These are phyloP conservation scores for Pichiaceae sp. DNA, from an alignment of 1,139 yeast genomes.

Conservation along the genomic window DNA sequence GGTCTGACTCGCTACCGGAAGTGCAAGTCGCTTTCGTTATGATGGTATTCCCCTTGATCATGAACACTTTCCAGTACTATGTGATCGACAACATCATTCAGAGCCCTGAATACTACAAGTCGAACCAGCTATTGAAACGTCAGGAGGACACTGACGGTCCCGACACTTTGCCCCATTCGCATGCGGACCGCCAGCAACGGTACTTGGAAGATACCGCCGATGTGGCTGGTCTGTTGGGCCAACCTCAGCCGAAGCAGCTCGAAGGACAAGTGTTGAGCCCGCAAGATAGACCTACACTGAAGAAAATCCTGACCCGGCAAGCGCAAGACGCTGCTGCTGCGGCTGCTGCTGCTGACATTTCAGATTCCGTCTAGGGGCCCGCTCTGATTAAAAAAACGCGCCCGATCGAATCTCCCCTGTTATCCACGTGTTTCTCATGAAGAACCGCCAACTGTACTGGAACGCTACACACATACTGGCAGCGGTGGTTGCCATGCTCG, in stretches of 20 bases:
- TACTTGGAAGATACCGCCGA: background rate
- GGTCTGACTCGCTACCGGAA: slow-evolving; percentile 77
- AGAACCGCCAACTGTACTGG: no score
- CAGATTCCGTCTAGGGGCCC: no score
- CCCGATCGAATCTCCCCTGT: no score
- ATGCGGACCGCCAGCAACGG: background rate
- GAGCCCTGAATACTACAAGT: slow-evolving; percentile 30
- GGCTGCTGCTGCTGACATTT: no score
- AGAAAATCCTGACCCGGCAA: background rate
- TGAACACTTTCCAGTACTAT: slow-evolving; percentile 83
- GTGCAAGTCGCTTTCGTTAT: slow-evolving; percentile 81
- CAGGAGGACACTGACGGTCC: background rate
- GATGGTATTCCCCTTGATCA: slow-evolving; percentile 66
- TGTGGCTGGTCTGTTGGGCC: slow-evolving; percentile 2
- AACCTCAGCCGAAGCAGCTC: background rate
- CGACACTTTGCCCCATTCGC: background rate
- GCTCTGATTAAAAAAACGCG: no score
- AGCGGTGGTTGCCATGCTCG: no score
- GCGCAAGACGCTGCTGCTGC: no score
- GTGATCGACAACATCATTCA: slow-evolving; percentile 85
- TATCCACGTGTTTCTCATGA: no score
- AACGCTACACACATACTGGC: no score
- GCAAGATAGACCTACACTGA: background rate
- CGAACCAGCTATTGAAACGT: slow-evolving; percentile 9
- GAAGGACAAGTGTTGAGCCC: background rate